These are phyloP conservation scores for Helicosporidium sp. DNA, from an alignment of 139 green algal genomes.

Conservation along the genomic window DNA sequence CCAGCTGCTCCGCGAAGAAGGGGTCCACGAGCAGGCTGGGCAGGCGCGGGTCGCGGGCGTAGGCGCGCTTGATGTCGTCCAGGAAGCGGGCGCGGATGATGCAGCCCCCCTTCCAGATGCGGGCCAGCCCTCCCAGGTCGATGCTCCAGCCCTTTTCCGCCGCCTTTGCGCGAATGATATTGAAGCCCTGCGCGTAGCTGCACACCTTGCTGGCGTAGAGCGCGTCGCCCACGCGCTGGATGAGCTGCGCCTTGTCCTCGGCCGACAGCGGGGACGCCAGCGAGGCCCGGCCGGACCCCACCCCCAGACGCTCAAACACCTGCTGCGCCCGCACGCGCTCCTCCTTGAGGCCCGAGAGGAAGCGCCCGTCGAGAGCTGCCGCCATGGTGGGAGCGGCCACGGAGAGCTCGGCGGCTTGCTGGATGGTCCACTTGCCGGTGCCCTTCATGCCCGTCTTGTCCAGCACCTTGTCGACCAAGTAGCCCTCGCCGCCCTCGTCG, in stretches of 20 bases:
- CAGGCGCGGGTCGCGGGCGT: conserved; percentile 46
- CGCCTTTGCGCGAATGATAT: conserved; percentile 93
- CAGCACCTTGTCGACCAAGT: conserved; percentile 66
- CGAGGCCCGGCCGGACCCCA: no score
- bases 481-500: conserved; percentile 49
- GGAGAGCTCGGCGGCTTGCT: conserved; percentile 89
- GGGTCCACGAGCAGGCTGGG: conserved; percentile 72
- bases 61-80: conserved; percentile 78
- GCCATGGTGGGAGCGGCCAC: conserved; percentile 86
- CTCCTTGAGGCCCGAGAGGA: conserved; percentile 75
- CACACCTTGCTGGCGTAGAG: conserved; percentile 88
- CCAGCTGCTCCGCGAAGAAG: conserved; percentile 65
- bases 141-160: conserved; percentile 73
- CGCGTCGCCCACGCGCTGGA: conserved; percentile 62
- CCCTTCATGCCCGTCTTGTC: conserved; percentile 8
- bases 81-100: conserved; percentile 95
- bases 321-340: conserved; percentile 61
- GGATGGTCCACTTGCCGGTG: conserved; percentile 94
- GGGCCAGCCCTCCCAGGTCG: conserved; percentile 69
- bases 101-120: conserved; percentile 98
- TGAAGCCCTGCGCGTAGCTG: conserved; percentile 93
- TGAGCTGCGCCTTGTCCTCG: conserved; percentile 72
- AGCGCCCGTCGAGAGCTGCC: conserved; percentile 74
- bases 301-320: conserved; percentile 29
- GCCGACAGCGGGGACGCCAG: conserved; percentile 2